Base-by-base conservation (phyloP, 2,329 filamentous ascomycete species). In the Xylariales sp. region DNA sequence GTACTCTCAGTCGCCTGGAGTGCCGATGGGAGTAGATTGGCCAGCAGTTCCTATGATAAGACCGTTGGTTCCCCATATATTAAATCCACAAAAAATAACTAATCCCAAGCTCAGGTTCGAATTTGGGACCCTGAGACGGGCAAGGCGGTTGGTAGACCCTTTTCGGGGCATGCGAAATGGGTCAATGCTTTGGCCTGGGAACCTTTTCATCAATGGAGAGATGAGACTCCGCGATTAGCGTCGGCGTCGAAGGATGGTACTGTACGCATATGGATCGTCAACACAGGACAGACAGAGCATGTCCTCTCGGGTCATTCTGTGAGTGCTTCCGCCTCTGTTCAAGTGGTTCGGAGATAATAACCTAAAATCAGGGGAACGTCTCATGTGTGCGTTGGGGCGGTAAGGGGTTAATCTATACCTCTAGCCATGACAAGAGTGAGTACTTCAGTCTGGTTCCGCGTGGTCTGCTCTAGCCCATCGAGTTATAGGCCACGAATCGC, bases 361-460 rank as follows among this genome's bases (percentile, higher is more conserved):
- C 8, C n/a, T 24, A 27, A 5, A 93, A 98, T 70, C 93, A 89
- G 67, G 83, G 82, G 32, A 88, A 82, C 35, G 87, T 97, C 12
- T 89, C 86, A 33, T 96, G 90, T 60, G 88, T 97, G 3, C 83
- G 84, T 53, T 98, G 93, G 93, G 93, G 93, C 43, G 91, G 91
- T n/a, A 85, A 82, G 2, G 88, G 89, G 3, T 70, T 79, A 44
- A 83, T 95, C 48, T 95, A 93, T 66, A 88, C 86, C 6, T 80
- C 79, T 15, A 94, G 87, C 24, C 89, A 95, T 59, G 91, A 96
- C 68, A 94, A 94, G 70, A 91, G 84, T n/a, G n/a, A n/a, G n/a
- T n/a, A n/a, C n/a, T n/a, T n/a, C n/a, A n/a, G n/a, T n/a, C n/a
- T n/a, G n/a, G n/a, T n/a, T n/a, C n/a, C n/a, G n/a, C n/a, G n/a